phyloP scores from a whole-genome alignment of 306 rosid species.

The Calophaca sinica region DNA sequence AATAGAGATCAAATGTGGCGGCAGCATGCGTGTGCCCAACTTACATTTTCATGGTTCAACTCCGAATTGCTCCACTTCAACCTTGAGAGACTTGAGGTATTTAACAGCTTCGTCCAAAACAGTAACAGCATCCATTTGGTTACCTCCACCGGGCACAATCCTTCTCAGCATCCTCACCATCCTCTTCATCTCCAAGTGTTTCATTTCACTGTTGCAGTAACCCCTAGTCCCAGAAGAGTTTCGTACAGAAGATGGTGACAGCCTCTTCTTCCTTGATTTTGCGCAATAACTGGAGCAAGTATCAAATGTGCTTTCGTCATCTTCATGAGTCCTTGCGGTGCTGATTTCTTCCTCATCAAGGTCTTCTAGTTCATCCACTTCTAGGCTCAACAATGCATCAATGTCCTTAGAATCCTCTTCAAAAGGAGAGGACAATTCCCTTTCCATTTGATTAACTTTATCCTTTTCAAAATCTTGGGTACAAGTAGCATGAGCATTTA shows the following conservation, averaged over 20 bases:
- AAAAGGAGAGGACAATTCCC: slow-evolving; percentile 64
- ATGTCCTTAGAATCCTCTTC: slow-evolving; percentile 84
- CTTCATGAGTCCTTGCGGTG: slow-evolving; percentile 81
- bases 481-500: slow-evolving; percentile 58
- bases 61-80: slow-evolving; percentile 80
- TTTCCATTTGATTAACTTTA: slow-evolving; percentile 52
- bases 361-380: slow-evolving; percentile 70
- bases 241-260: slow-evolving; percentile 51
- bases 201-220: slow-evolving; percentile 57
- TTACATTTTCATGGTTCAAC: slow-evolving; percentile 51
- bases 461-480: slow-evolving; percentile 55
- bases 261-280: slow-evolving; percentile 62
- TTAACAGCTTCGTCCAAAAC: slow-evolving; percentile 91
- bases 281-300: slow-evolving; percentile 72
- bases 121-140: slow-evolving; percentile 68
- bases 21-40: slow-evolving; percentile 31
- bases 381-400: slow-evolving; percentile 91
- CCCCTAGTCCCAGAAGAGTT: slow-evolving; percentile 54
- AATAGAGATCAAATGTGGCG: slow-evolving; percentile 15
- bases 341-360: slow-evolving; percentile 84
- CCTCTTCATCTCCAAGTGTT: slow-evolving; percentile 75
- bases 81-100: slow-evolving; percentile 92
- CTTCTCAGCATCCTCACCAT: slow-evolving; percentile 80
- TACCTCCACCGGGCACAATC: slow-evolving; percentile 86
- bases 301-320: slow-evolving; percentile 62